Evolutionary conservation across 176 grass and related monocot species (phyloP).

Genomic region (Paspalum notatum): DNA sequence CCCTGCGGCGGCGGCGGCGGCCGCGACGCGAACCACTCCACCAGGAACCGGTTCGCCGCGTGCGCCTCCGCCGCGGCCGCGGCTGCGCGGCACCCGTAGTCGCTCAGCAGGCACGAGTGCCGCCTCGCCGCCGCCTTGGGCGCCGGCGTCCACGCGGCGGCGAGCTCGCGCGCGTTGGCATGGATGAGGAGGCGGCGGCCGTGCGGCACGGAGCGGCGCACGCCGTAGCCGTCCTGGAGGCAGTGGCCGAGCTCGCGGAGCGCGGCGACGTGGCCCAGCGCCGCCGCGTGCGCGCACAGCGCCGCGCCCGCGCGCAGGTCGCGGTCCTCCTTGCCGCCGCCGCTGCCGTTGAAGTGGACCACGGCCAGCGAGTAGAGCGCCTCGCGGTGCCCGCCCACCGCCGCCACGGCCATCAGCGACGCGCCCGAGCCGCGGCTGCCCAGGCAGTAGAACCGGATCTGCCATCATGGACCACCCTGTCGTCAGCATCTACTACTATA

Average conservation of each 20-base stretch:
- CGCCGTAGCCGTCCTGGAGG: conserved; percentile 78
- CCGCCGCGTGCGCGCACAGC: conserved; percentile 73
- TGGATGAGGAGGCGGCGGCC: conserved; percentile 69
- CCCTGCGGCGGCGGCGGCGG: neutral
- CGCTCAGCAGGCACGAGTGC: conserved; percentile 51
- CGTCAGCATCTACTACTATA: too few relatives aligned
- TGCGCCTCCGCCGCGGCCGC: conserved; percentile 50
- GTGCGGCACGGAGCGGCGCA: conserved; percentile 53
- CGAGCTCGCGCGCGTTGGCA: conserved; percentile 61
- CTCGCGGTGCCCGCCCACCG: conserved; percentile 61
- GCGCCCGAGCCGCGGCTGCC: conserved; percentile 58
- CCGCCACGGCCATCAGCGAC: conserved; percentile 67
- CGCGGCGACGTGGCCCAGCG: conserved; percentile 73
- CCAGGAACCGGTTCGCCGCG: conserved; percentile 69
- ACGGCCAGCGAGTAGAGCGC: conserved; percentile 88
- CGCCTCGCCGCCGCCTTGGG: neutral
- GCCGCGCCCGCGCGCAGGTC: conserved; percentile 68
- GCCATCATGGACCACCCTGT: neutral
- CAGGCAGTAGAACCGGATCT: conserved; percentile 87
- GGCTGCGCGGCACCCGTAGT: conserved; percentile 50
- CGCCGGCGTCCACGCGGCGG: neutral
- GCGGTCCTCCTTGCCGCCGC: conserved; percentile 53
- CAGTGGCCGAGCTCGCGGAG: conserved; percentile 85
- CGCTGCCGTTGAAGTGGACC: conserved; percentile 79
- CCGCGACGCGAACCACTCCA: conserved; percentile 64